These are phyloP conservation scores for Coemansia sp. DNA, from an alignment of 192 early-diverging fungal genomes.

Conservation along the genomic window DNA sequence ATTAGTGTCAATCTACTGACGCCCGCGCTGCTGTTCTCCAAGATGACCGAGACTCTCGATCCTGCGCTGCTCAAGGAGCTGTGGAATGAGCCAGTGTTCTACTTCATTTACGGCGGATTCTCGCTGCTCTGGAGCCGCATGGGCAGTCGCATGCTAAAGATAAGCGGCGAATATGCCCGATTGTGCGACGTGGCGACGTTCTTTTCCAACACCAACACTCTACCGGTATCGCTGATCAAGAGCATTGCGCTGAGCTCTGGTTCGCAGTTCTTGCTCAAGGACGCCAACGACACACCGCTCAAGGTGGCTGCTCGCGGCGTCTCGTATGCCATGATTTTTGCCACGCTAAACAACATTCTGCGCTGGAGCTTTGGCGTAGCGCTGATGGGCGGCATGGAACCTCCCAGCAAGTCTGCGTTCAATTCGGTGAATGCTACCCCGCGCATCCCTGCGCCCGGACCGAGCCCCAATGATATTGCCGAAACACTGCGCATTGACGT, in stretches of 20 bases:
- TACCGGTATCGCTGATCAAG: conserved; percentile 72
- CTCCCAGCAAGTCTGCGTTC: conserved; percentile 27
- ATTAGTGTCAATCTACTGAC: conserved; percentile 77
- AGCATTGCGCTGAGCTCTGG: conserved; percentile 59
- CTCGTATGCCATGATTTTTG: conserved; percentile 80
- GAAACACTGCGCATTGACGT: not conserved
- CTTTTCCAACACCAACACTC: conserved; percentile 75
- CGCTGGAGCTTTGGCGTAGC: conserved; percentile 80
- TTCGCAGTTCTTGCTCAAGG: conserved; percentile 49
- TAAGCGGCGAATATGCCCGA: conserved; percentile 60
- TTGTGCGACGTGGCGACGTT: conserved; percentile 67
- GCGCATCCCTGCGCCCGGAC: conserved; percentile 17
- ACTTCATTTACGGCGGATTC: conserved; percentile 54
- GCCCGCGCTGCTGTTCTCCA: conserved; percentile 74
- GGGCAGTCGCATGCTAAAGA: conserved; percentile 37
- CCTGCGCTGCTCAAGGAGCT: conserved; percentile 65
- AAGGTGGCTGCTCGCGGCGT: conserved; percentile 64
- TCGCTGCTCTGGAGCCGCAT: conserved; percentile 49
- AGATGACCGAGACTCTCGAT: conserved; percentile 70
- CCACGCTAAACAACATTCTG: conserved; percentile 76
- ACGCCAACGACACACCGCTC: conserved; percentile 45
- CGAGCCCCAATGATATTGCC: not conserved
- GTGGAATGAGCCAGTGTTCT: conserved; percentile 71
- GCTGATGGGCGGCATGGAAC: conserved; percentile 56
- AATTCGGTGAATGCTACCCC: conserved; percentile 42